These are phyloP conservation scores for Nicotiana sylvestris DNA, from an alignment of 257 asterid species.

Conservation along the genomic window DNA sequence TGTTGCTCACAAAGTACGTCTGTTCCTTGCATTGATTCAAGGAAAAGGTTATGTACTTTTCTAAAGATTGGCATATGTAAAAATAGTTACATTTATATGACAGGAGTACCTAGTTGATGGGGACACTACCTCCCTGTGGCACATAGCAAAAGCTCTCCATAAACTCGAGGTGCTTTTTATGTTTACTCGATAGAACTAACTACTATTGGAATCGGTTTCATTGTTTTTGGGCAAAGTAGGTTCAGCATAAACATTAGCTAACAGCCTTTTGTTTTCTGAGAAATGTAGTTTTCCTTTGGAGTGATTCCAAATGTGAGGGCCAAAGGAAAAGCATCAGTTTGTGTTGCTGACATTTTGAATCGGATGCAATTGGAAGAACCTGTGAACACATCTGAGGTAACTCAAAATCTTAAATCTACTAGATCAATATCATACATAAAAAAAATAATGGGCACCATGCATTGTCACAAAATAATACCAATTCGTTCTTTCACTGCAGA, in stretches of 20 bases:
- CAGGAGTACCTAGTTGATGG: slow-evolving; percentile 87
- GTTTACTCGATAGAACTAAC: neutral
- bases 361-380: slow-evolving; percentile 97
- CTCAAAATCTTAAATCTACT: slow-evolving; percentile 8
- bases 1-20: slow-evolving; percentile 72
- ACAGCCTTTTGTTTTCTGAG: slow-evolving; percentile 17
- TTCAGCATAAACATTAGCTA: slow-evolving; percentile 3
- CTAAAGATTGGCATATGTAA: slow-evolving; percentile 27
- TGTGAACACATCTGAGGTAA: slow-evolving; percentile 68
- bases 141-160: slow-evolving; percentile 91
- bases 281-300: slow-evolving; percentile 76
- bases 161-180: slow-evolving; percentile 64
- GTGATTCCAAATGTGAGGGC: slow-evolving; percentile 94
- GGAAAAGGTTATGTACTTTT: neutral
- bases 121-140: slow-evolving; percentile 87
- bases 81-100: slow-evolving; percentile 21
- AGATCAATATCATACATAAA: neutral
- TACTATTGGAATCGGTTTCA: neutral
- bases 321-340: slow-evolving; percentile 84
- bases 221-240: neutral
- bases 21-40: neutral
- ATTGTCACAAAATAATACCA: slow-evolving; percentile 11
- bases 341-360: slow-evolving; percentile 80
- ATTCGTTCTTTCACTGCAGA: slow-evolving; percentile 35
- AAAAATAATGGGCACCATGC: neutral